Evolutionary conservation across 1,284 basidiomycete genomes (phyloP).

Genomic region (Peniophora sp.): DNA sequence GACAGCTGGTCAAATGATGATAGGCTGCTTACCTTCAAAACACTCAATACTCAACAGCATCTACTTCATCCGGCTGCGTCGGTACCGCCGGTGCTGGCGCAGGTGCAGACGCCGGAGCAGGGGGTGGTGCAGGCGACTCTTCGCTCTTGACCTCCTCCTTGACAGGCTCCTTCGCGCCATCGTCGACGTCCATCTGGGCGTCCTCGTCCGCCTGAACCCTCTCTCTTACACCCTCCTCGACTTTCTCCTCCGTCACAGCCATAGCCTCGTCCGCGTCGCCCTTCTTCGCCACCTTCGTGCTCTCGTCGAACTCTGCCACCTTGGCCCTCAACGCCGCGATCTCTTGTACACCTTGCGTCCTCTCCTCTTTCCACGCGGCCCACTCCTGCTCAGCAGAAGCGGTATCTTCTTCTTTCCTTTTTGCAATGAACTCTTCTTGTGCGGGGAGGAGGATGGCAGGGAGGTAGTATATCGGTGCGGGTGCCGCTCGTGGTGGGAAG

Average conservation of each 20-base stretch:
- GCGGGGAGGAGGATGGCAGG: slow-evolving; percentile 60
- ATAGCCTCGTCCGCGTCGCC: slow-evolving; percentile 26
- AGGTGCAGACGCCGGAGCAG: slow-evolving; percentile 30
- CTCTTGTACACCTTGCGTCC: slow-evolving; percentile 50
- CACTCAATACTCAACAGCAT: slow-evolving; percentile 52
- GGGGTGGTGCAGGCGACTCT: slow-evolving; percentile 10
- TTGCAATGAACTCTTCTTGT: slow-evolving; percentile 60
- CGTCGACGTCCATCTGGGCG: slow-evolving; percentile 37
- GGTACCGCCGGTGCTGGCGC: slow-evolving; percentile 19
- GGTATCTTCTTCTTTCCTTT: slow-evolving; percentile 52
- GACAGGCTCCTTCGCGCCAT: slow-evolving; percentile 16
- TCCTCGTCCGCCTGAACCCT: slow-evolving; percentile 16
- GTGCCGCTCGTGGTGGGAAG: slow-evolving; percentile 53
- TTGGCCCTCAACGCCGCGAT: slow-evolving; percentile 52
- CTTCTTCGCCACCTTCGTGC: slow-evolving; percentile 16
- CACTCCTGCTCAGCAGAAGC: slow-evolving; percentile 59
- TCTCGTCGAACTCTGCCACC: slow-evolving; percentile 48
- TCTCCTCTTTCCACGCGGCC: slow-evolving; percentile 52
- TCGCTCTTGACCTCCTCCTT: slow-evolving; percentile 18
- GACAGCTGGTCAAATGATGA: neutral
- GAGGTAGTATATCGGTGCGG: slow-evolving; percentile 70
- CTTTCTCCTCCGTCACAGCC: slow-evolving; percentile 7
- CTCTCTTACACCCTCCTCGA: too few relatives aligned
- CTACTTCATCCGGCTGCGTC: slow-evolving; percentile 45
- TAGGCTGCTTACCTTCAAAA: neutral